Conservation (phyloP, 228 moss, liverwort and hornwort species). For the Sphagnum magellanicum region DNA sequence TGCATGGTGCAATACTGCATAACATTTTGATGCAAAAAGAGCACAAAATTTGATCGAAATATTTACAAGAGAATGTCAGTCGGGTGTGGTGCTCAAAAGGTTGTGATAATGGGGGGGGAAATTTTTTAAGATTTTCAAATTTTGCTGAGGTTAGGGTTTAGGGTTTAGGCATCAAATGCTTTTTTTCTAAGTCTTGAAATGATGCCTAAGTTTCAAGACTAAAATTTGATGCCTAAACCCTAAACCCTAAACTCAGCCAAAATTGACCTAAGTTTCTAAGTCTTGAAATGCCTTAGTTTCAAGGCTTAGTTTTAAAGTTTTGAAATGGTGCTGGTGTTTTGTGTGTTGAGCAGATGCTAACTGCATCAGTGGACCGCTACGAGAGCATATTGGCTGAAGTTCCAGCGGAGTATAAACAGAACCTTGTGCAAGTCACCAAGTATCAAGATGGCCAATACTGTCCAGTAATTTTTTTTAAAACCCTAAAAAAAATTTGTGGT, state of each 20-base stretch:
- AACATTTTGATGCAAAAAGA: too few species aligned
- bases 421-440: constrained; percentile 75
- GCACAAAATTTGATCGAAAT: too few species aligned
- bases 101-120: too few species aligned
- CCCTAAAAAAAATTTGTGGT: not conserved
- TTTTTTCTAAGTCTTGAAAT: too few species aligned
- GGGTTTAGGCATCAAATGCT: not conserved
- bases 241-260: not conserved
- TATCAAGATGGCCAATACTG: constrained; percentile 75
- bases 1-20: not conserved
- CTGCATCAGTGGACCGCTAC: constrained; percentile 74
- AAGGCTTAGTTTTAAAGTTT: not conserved
- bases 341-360: constrained; percentile 60
- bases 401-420: constrained; percentile 29
- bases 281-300: too few species aligned
- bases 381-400: constrained; percentile 63
- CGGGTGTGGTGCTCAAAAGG: too few species aligned
- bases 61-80: too few species aligned
- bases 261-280: too few species aligned
- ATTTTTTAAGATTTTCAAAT: not conserved
- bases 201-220: too few species aligned
- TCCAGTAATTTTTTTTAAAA: constrained; percentile 20
- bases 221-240: too few species aligned
- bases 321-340: not conserved
- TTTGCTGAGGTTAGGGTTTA: not conserved